Conservation (phyloP, 1,284 basidiomycete genomes). For the Pascua sp. region DNA sequence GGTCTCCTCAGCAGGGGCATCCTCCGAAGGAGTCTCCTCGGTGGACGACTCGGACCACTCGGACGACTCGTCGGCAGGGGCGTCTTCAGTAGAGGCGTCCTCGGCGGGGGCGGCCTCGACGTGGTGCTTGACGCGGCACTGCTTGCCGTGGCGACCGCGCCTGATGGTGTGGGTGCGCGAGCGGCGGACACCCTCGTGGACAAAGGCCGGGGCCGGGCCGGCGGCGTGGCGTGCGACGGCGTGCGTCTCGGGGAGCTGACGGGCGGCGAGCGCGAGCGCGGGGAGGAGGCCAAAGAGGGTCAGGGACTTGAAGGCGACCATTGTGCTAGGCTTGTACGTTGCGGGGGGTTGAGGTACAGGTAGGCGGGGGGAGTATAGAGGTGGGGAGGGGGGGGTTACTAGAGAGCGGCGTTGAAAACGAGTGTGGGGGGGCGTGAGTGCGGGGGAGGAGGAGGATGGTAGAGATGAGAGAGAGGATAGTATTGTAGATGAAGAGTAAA, state of each 20-base stretch:
- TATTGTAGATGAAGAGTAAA: too few species aligned
- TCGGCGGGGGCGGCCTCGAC: background rate
- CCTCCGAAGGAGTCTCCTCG: background rate
- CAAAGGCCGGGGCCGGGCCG: too few species aligned
- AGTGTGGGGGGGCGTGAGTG: too few species aligned
- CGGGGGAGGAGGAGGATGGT: too few species aligned
- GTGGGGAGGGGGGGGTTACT: too few species aligned
- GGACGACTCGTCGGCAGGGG: background rate
- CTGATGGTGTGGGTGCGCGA: background rate
- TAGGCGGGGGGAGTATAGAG: too few species aligned
- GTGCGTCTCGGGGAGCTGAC: conserved; percentile 12
- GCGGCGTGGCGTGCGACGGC: conserved; percentile 1
- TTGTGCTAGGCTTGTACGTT: conserved; percentile 3
- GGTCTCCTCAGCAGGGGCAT: background rate
- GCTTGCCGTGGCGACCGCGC: background rate
- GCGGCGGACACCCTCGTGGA: conserved; percentile 17
- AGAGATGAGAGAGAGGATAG: too few species aligned
- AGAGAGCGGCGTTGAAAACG: too few species aligned
- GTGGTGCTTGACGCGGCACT: background rate
- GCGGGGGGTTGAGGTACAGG: too few species aligned
- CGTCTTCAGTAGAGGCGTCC: background rate
- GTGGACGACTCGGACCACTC: background rate
- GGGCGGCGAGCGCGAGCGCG: conserved; percentile 20
- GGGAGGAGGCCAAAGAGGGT: conserved; percentile 32
- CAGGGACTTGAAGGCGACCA: conserved; percentile 29